Conservation (phyloP, 306 rosid genomes). For the Luffa acutangula region DNA sequence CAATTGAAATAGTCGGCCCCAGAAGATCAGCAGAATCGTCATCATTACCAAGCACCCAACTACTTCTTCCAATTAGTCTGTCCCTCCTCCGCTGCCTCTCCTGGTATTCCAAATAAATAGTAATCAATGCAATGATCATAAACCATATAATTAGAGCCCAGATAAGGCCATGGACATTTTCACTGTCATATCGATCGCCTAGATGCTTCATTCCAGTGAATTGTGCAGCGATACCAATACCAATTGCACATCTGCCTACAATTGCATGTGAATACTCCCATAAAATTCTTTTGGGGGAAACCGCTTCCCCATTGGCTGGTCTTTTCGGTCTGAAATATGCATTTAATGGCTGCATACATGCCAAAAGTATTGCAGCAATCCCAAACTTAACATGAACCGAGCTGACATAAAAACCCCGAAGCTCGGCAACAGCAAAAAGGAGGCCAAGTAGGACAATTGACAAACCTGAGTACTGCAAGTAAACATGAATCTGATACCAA, state of each 20-base stretch:
- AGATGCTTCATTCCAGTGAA: slow-evolving; percentile 87
- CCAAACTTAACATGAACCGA: slow-evolving; percentile 77
- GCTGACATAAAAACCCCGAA: slow-evolving; percentile 60
- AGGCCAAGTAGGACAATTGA: slow-evolving; percentile 62
- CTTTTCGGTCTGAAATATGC: slow-evolving; percentile 56
- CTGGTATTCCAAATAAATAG: slow-evolving; percentile 48
- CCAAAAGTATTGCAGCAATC: slow-evolving; percentile 48
- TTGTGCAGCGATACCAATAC: slow-evolving; percentile 60
- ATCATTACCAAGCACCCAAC: slow-evolving; percentile 86
- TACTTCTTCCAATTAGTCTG: slow-evolving; percentile 49
- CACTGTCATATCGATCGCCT: slow-evolving; percentile 62
- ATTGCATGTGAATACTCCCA: slow-evolving; percentile 72
- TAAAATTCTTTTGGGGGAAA: slow-evolving; percentile 41
- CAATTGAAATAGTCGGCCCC: slow-evolving; percentile 27
- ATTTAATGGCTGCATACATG: slow-evolving; percentile 61
- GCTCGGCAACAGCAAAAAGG: slow-evolving; percentile 91
- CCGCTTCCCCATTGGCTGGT: slow-evolving; percentile 43
- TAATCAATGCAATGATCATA: slow-evolving; percentile 36
- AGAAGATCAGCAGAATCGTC: slow-evolving; percentile 80
- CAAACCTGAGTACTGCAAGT: slow-evolving; percentile 90
- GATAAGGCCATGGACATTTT: slow-evolving; percentile 52
- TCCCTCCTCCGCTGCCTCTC: slow-evolving; percentile 32
- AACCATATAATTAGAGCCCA: slow-evolving; percentile 74
- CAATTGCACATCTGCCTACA: slow-evolving; percentile 63
- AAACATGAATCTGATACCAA: slow-evolving; percentile 84